Base-by-base conservation (phyloP, 2,329 filamentous ascomycete species). In the Calonectria leucothoes region DNA sequence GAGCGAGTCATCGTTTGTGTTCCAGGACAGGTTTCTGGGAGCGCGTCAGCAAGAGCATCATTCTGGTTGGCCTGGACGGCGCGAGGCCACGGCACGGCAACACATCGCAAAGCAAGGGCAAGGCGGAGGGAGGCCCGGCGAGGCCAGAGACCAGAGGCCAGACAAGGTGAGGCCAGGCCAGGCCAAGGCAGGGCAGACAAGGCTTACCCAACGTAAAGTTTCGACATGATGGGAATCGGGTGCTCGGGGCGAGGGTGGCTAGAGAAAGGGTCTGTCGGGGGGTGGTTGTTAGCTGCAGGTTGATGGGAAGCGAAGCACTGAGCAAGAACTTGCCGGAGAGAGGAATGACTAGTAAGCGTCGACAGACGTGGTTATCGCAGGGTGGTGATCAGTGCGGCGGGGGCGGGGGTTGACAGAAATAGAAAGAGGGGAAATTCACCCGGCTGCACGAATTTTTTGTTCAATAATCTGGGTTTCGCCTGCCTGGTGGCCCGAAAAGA, bases 331-430 rank as follows among this genome's bases (percentile, higher is more conserved):
- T 35, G 25, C 33, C 23, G 55, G 37, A 23, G 37, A 61, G 55
- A 61, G 20, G 55, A 37, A 39, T 39, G 55, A 37, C 37, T 61
- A 35, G 31, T 23, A 39, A 61, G 55, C 23, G 55, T 61, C 33
- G 51, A 37, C 55, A 37, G 31, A 39, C 3, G 31, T 57, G 55
- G 55, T 61, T 61, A 55, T 55, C 29, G 27, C 51, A 55, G 51
- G 51, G 55, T 61, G 55, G 55, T 61, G 55, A 61, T 61, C 55
- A 61, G 33, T 61, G 55, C 55, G 55, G 55, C 33, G 55, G 55
- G 55, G 55, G 55, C 55, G 55, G 55, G 51, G 55, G 55, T 61
- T 61, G 55, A 61, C 55, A 61, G 55, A 61, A 61, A 61, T 61
- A 61, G 55, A 61, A 61, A 61, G 55, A 61, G 55, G 55, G 55